A percentile compares a stretch with the other conserved stretches of the same genome.
These are phyloP conservation scores for Tetrahymena elliotti DNA, from an alignment of 73 alveolate genomes.

Conservation along the genomic window DNA sequence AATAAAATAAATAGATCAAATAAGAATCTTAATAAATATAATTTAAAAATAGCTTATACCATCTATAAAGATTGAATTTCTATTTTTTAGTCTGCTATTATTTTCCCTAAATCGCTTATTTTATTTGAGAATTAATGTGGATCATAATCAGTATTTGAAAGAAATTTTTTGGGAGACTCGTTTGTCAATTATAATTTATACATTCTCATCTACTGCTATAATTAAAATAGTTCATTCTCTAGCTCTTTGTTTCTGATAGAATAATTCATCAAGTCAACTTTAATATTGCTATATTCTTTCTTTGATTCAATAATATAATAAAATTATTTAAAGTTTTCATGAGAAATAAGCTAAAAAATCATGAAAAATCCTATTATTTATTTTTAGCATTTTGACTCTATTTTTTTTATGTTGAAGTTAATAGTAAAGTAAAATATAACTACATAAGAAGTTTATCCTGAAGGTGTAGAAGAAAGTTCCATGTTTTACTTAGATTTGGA, in stretches of 20 bases:
- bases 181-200: neutral
- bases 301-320: neutral
- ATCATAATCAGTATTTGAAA: neutral
- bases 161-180: neutral
- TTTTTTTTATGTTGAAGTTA: neutral
- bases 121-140: neutral
- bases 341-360: neutral
- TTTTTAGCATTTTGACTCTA: neutral
- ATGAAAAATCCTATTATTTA: too few relatives aligned
- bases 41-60: neutral
- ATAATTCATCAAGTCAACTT: neutral
- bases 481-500: neutral
- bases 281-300: neutral
- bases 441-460: neutral
- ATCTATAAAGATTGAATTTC: neutral
- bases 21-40: neutral
- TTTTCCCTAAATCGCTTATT: neutral
- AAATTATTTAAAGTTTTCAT: neutral
- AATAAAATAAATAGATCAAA: neutral
- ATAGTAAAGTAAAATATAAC: neutral
- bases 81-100: neutral
- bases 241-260: neutral
- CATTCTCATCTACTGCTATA: neutral
- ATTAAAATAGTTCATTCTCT: neutral
- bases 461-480: neutral